Conservation (phyloP, 2,329 filamentous ascomycete genomes). For the Nothomitra cinnamomea region DNA sequence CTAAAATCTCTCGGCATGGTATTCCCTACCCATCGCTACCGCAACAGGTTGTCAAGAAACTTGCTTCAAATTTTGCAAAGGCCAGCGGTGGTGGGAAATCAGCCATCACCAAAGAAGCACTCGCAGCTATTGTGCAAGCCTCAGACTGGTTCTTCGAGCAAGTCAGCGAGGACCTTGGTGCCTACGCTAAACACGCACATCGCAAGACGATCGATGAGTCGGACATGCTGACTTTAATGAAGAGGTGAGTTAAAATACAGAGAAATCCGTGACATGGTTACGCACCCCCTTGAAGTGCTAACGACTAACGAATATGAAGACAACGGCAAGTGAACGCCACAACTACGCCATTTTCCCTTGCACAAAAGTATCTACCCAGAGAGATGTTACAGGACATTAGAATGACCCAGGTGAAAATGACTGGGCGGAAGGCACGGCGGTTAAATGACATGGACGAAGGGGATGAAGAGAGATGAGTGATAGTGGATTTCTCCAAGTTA, state of each 20-base stretch:
- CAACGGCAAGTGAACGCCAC: constrained; percentile 58
- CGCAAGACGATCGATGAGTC: constrained; percentile 74
- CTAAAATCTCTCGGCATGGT: constrained; percentile 38
- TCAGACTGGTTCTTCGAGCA: constrained; percentile 91
- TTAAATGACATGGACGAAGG: constrained; percentile 23
- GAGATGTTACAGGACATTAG: constrained; percentile 71
- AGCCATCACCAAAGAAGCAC: constrained; percentile 35
- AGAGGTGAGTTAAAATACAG: constrained; percentile 41
- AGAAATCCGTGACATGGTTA: constrained; percentile 7
- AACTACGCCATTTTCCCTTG: constrained; percentile 70
- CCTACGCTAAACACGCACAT: constrained; percentile 66
- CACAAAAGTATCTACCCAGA: constrained; percentile 62
- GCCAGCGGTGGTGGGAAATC: constrained; percentile 35
- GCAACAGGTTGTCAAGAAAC: constrained; percentile 49
- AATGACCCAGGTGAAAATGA: constrained; percentile 42
- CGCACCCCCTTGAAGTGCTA: background rate
- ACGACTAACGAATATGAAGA: constrained; percentile 26
- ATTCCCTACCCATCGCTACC: constrained; percentile 63
- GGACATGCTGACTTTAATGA: constrained; percentile 69
- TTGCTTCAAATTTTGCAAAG: constrained; percentile 54
- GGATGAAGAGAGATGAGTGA: constrained; percentile 24
- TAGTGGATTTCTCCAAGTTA: constrained; percentile 19
- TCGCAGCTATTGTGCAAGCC: constrained; percentile 60
- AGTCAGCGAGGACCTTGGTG: constrained; percentile 58
- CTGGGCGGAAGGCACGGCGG: constrained; percentile 26